Evolutionary conservation across 129 eudicot genomes (phyloP).

Genomic region (Gnaphalium uliginosum): DNA sequence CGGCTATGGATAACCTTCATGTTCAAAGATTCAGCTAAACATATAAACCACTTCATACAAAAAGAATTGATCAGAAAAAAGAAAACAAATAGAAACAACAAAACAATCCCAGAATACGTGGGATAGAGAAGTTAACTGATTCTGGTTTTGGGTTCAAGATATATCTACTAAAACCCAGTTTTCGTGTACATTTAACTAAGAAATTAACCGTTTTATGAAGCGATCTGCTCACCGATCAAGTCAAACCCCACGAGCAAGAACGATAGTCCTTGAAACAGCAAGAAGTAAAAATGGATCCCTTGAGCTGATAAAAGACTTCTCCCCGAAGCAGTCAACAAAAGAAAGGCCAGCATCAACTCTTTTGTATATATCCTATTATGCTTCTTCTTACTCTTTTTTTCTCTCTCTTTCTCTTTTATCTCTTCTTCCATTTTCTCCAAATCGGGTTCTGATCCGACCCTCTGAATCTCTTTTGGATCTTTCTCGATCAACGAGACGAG

Average conservation of each 20-base stretch:
- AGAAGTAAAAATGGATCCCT: constrained; percentile 93
- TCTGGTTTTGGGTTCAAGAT: constrained; percentile 27
- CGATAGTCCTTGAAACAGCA: constrained; percentile 87
- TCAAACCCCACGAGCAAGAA: constrained; percentile 94
- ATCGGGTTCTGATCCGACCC: constrained; percentile 50
- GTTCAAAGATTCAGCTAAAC: constrained; percentile 31
- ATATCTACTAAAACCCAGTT: constrained; percentile 28
- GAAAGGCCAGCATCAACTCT: constrained; percentile 81
- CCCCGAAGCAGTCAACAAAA: constrained; percentile 76
- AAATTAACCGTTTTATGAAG: constrained; percentile 13
- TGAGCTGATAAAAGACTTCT: constrained; percentile 91
- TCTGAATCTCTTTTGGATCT: constrained; percentile 34
- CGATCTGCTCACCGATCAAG: constrained; percentile 91
- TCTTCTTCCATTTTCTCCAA: constrained; percentile 41
- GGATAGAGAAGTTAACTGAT: constrained; percentile 24
- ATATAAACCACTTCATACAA: constrained; percentile 59
- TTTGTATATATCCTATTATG: constrained; percentile 86
- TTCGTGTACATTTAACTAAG: constrained; percentile 24
- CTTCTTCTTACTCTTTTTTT: constrained; percentile 43
- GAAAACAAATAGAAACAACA: constrained; percentile 33
- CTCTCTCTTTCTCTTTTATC: constrained; percentile 39
- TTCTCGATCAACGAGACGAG: constrained; percentile 53
- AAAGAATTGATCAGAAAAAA: constrained; percentile 45
- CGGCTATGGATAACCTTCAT: constrained; percentile 14
- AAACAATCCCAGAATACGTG: constrained; percentile 38